Base-by-base conservation (phyloP, 371 early-diverging fungal genomes). In the Rhizopus arrhizus region DNA sequence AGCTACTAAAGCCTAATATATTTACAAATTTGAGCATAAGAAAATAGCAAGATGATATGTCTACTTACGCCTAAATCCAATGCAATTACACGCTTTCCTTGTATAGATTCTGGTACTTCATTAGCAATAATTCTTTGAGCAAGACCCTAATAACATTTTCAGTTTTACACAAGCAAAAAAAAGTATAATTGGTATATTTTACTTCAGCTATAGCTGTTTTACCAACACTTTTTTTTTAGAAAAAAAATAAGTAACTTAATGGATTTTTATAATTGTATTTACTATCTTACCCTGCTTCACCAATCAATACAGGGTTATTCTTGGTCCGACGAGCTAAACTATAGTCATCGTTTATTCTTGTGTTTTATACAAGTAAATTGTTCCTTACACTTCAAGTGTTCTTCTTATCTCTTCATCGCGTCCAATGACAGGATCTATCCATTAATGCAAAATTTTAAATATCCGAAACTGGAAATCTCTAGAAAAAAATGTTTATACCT, bases 301-400 rank as follows among this genome's bases (percentile, higher is more conserved):
- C 96, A 33, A 95, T 92, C 50, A 96, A 74, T 13, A 95, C 91
- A 11, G 95, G 95, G 67, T 95, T 95, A 69, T 93, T 93, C 62
- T 97, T 97, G 28, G 91, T 95, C 78, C 90, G 79, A 42, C 93
- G 87, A 9, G 91, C 80, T 62, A 87, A 61, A 7, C 76, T 77
- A 63, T 51, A 34, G 13, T 3, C 8, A 28, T 13, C 16, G n/a
- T 11, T 5, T 13, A n/a, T 9, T 15, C 29, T 16, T 15, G 2
- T 15, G 7, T 31, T 48, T 12, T 35, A 11, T 48, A 2, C 45
- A 12, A 33, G 22, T 16, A 11, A 32, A 12, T 3, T 48, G 13
- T 16, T 59, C 43, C 59, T 65, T 67, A 72, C 70, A 75, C 91
- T 87, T 93, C 92, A 49, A 93, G 82, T 9, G 91, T 88, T 35